Conservation (phyloP, 495 filamentous ascomycete genomes). For the Patellaria atrata region DNA sequence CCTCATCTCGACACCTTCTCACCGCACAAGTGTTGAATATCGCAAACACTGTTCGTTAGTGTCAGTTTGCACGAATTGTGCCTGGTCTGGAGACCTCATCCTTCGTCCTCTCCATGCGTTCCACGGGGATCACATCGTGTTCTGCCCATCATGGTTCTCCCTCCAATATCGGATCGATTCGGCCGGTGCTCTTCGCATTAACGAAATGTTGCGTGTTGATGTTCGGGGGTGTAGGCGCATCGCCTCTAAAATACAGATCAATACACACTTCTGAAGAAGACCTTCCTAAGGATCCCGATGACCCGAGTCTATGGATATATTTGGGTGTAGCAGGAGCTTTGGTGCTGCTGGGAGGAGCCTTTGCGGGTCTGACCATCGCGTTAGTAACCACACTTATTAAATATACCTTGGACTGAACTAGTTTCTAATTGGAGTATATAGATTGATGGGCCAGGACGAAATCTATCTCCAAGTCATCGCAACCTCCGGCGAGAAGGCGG, state of each 20-base stretch:
- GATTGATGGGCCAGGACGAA: slow-evolving; percentile 77
- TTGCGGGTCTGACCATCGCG: slow-evolving; percentile 92
- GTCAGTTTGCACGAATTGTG: no score
- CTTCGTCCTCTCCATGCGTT: no score
- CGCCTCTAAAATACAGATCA: slow-evolving; percentile 10
- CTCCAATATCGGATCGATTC: slow-evolving; percentile 6
- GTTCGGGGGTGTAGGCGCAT: no score
- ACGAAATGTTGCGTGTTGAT: no score
- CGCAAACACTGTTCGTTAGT: no score
- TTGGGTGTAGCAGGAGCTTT: slow-evolving; percentile 53
- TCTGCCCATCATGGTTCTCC: no score
- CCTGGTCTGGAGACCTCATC: no score
- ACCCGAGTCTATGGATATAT: slow-evolving; percentile 56
- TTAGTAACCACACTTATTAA: slow-evolving; percentile 17
- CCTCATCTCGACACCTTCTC: no score
- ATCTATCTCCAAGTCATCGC: slow-evolving; percentile 93
- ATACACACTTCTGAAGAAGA: slow-evolving; percentile 12
- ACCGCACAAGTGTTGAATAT: no score
- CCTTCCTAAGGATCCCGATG: slow-evolving; percentile 31
- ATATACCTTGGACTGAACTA: neutral
- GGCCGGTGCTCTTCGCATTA: no score
- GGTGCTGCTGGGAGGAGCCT: slow-evolving; percentile 81
- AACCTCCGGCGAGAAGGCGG: slow-evolving; percentile 63
- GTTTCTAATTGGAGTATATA: slow-evolving; percentile 17
- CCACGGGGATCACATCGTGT: no score